Evolutionary conservation across 805 yeast genomes (phyloP).

Genomic region (Spathaspora sp.): DNA sequence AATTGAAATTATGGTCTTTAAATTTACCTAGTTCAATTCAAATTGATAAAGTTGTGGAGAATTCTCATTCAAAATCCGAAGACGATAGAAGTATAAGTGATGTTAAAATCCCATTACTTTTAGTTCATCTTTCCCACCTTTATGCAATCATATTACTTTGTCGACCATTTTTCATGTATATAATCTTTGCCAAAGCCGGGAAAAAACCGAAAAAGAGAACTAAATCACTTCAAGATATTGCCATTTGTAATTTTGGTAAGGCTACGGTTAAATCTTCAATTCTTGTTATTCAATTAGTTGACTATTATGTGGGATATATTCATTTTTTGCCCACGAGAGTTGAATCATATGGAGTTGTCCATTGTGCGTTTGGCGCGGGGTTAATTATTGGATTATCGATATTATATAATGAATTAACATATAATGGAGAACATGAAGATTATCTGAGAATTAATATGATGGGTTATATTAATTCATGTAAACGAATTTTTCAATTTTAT

Average conservation of each 20-base stretch:
- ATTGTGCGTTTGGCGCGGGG: slow-evolving; percentile 10
- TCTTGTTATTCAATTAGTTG: slow-evolving; percentile 12
- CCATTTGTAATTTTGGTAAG: slow-evolving; percentile 8
- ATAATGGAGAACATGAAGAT: slow-evolving; percentile 1
- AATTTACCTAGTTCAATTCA: slow-evolving; percentile 27
- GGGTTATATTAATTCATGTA: slow-evolving; percentile 6
- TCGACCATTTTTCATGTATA: slow-evolving; percentile 39
- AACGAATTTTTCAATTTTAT: slow-evolving; percentile 5
- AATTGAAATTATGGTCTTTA: slow-evolving; percentile 30
- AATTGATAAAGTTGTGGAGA: slow-evolving; percentile 14
- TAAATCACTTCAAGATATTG: slow-evolving; percentile 3
- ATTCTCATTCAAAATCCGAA: not conserved
- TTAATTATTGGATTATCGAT: slow-evolving; percentile 8
- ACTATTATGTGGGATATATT: slow-evolving; percentile 9
- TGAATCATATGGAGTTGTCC: slow-evolving; percentile 10
- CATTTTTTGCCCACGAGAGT: slow-evolving; percentile 4
- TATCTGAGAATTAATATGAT: slow-evolving; percentile 2
- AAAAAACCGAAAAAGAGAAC: not conserved
- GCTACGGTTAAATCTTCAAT: slow-evolving; percentile 13
- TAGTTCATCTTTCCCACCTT: slow-evolving; percentile 31
- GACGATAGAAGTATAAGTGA: slow-evolving; percentile 5
- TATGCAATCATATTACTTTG: slow-evolving; percentile 34
- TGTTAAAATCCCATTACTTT: slow-evolving; percentile 18
- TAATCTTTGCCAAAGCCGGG: slow-evolving; percentile 1
- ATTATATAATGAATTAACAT: slow-evolving; percentile 1